Percentiles rank a stretch among this genome's conserved stretches.
Conservation (phyloP, 2,329 filamentous ascomycete species). For the Colletotrichum noveboracense region DNA sequence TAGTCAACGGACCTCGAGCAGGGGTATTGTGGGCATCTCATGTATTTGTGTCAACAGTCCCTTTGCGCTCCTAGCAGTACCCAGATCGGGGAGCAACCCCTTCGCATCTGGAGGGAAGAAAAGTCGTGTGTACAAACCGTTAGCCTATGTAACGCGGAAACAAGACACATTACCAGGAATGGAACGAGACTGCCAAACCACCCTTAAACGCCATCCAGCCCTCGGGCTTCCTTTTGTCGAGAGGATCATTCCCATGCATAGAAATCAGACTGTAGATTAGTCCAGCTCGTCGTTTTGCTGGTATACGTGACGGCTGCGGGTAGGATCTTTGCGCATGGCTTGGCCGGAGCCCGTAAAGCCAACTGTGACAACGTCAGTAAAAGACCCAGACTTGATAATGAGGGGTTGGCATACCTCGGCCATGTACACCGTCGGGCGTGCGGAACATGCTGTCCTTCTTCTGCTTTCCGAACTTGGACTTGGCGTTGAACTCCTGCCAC, state of each 20-base stretch:
- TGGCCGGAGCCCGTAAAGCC: slow-evolving; percentile 96
- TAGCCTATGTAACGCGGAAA: slow-evolving; percentile 17
- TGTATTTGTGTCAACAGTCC: slow-evolving; percentile 15
- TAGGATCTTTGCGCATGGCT: slow-evolving; percentile 91
- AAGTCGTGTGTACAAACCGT: slow-evolving; percentile 17
- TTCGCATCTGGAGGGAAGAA: background rate
- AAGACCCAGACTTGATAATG: background rate
- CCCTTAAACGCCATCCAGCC: slow-evolving; percentile 21
- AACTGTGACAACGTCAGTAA: slow-evolving; percentile 57
- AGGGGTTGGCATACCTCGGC: slow-evolving; percentile 69
- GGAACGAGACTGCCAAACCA: slow-evolving; percentile 19
- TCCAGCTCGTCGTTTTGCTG: slow-evolving; percentile 78
- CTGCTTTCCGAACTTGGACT: slow-evolving; percentile 71
- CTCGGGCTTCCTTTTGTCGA: slow-evolving; percentile 17
- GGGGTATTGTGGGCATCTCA: slow-evolving; percentile 21
- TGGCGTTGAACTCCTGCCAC: slow-evolving; percentile 91
- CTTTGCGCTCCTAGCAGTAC: background rate
- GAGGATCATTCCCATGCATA: slow-evolving; percentile 25
- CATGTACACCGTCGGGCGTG: slow-evolving; percentile 84
- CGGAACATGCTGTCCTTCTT: slow-evolving; percentile 98
- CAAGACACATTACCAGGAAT: slow-evolving; percentile 23
- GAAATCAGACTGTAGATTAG: slow-evolving; percentile 44
- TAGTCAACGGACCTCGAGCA: slow-evolving; percentile 13
- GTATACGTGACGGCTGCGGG: slow-evolving; percentile 84
- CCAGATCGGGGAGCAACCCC: slow-evolving; percentile 1